Conservation (phyloP, 192 early-diverging fungal genomes). For the Dissophora ornata region DNA sequence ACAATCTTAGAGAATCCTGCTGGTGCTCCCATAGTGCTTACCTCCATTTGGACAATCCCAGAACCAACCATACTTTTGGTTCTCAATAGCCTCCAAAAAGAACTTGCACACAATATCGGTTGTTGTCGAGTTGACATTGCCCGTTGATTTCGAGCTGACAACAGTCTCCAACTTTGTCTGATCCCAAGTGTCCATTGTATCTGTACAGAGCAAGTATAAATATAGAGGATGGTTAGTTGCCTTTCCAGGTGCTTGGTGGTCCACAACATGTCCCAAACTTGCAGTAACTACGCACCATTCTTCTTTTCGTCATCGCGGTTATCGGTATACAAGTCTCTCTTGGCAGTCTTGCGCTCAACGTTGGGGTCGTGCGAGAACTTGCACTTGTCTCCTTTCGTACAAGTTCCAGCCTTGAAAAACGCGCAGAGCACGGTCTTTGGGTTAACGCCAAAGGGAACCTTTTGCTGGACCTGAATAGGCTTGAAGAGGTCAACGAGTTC, state of each 20-base stretch:
- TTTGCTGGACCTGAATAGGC: conserved; percentile 84
- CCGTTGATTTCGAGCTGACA: conserved; percentile 77
- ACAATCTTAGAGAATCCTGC: too few species aligned
- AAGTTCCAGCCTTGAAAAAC: conserved; percentile 91
- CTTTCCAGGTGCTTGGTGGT: too few species aligned
- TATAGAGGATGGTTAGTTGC: not conserved
- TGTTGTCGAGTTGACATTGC: conserved; percentile 81
- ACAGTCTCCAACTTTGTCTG: conserved; percentile 91
- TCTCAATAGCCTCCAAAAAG: conserved; percentile 97
- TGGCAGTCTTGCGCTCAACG: conserved; percentile 88
- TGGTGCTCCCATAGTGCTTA: conserved; percentile 23
- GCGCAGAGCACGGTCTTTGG: conserved; percentile 96
- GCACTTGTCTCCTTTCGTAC: conserved; percentile 92
- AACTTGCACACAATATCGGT: conserved; percentile 99
- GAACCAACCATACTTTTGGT: conserved; percentile 98
- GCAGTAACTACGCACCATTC: conserved; percentile 50
- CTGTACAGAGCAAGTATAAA: conserved; percentile 45
- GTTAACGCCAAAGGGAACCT: conserved; percentile 98
- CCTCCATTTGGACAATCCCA: conserved; percentile 99
- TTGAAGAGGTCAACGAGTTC: conserved; percentile 94
- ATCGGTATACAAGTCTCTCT: conserved; percentile 96
- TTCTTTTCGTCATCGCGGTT: conserved; percentile 72
- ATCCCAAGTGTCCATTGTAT: conserved; percentile 98
- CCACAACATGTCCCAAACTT: too few species aligned
- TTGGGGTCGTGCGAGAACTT: conserved; percentile 98